Evolutionary conservation across 345 rosid species (phyloP).

Genomic region (Murraya koenigii): DNA sequence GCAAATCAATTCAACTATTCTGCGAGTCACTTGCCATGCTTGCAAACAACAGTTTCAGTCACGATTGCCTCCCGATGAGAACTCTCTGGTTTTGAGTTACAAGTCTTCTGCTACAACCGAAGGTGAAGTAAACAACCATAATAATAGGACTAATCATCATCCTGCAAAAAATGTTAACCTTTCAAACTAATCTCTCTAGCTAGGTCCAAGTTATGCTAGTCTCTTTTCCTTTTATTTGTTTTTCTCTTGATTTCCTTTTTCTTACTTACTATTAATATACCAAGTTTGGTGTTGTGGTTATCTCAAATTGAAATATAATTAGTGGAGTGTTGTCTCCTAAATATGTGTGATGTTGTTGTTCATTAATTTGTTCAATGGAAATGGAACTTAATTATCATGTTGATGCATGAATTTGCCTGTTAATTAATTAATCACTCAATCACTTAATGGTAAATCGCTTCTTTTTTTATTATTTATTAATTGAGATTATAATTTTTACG

Average conservation of each 20-base stretch:
- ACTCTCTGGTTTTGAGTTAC: constrained; percentile 51
- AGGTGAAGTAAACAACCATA: constrained; percentile 35
- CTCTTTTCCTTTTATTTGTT: background rate
- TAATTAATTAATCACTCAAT: too few relatives aligned
- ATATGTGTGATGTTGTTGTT: constrained; percentile 21
- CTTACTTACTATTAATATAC: background rate
- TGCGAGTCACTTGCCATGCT: constrained; percentile 71
- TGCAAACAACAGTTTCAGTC: constrained; percentile 69
- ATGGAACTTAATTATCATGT: too few relatives aligned
- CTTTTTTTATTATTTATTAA: too few relatives aligned
- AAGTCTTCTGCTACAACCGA: constrained; percentile 47
- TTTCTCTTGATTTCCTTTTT: background rate
- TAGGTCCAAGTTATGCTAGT: background rate
- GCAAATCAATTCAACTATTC: constrained; percentile 56
- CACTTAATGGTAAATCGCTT: too few relatives aligned
- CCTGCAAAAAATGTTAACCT: constrained; percentile 9
- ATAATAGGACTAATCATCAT: background rate
- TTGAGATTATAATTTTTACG: too few relatives aligned
- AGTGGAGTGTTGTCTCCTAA: background rate
- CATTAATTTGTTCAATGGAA: constrained; percentile 27
- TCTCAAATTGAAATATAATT: background rate
- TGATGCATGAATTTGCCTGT: too few relatives aligned
- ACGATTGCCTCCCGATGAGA: constrained; percentile 33
- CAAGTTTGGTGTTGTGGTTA: constrained; percentile 18
- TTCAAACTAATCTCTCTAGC: background rate